Evolutionary conservation across 2,329 filamentous ascomycete genomes (phyloP).

Genomic region (Aureobasidium sp.): DNA sequence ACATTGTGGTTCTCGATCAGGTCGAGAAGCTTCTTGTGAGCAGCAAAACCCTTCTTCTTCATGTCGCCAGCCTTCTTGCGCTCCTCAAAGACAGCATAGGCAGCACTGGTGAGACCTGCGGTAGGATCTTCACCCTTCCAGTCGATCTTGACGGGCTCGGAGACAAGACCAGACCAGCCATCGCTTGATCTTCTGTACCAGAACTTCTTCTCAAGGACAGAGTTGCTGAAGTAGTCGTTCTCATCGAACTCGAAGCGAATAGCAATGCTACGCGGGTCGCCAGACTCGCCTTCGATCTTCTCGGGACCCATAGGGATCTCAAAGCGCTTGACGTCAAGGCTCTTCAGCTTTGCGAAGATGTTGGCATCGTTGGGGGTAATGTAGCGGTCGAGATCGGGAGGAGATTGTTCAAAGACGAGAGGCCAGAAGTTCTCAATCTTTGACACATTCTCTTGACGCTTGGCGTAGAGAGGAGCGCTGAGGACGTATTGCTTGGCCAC

Average conservation of each 20-base stretch:
- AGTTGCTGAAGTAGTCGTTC: conserved; percentile 78
- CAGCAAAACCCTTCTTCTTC: conserved; percentile 41
- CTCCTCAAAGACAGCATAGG: conserved; percentile 61
- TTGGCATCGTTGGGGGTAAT: conserved; percentile 74
- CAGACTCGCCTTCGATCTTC: conserved; percentile 40
- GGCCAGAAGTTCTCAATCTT: conserved; percentile 88
- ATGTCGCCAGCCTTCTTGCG: conserved; percentile 43
- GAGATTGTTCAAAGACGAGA: conserved; percentile 83
- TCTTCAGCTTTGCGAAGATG: conserved; percentile 62
- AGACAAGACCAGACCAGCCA: conserved; percentile 70
- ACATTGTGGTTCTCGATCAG: conserved; percentile 42
- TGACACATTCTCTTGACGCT: conserved; percentile 62
- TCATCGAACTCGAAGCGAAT: conserved; percentile 71
- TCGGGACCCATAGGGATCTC: conserved; percentile 54
- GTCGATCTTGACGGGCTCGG: conserved; percentile 77
- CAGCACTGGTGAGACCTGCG: conserved; percentile 67
- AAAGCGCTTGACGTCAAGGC: conserved; percentile 69
- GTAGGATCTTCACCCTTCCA: conserved; percentile 84
- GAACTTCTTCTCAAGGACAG: conserved; percentile 81
- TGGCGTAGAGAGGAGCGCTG: conserved; percentile 64
- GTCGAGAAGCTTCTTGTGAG: conserved; percentile 48
- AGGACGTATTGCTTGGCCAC: conserved; percentile 67
- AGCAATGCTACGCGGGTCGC: conserved; percentile 72
- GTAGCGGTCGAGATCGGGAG: conserved; percentile 78
- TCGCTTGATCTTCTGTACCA: conserved; percentile 67